phyloP scores from a whole-genome alignment of 257 asterid species.

The Gentiana straminea region DNA sequence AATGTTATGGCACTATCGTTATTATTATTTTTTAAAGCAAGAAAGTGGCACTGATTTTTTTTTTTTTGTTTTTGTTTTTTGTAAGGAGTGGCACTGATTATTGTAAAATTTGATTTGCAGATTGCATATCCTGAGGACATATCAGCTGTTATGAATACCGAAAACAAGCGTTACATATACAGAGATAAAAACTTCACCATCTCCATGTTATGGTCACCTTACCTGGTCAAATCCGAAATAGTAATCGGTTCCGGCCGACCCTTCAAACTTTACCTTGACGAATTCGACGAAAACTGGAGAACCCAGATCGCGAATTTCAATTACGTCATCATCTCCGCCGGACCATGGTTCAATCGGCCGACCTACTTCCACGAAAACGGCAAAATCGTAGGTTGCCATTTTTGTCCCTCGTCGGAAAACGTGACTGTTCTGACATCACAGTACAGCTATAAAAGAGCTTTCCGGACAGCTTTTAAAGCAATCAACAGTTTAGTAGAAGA shows the following conservation, averaged over 20 bases:
- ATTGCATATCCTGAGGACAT: constrained; percentile 41
- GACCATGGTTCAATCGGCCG: constrained; percentile 92
- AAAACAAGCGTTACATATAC: constrained; percentile 52
- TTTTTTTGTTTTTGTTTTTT: too few species aligned
- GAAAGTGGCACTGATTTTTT: too few species aligned
- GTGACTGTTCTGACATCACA: constrained; percentile 27
- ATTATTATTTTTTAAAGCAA: too few species aligned
- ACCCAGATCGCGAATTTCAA: constrained; percentile 31
- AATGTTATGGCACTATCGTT: too few species aligned
- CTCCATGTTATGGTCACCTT: constrained; percentile 84
- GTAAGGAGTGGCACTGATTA: too few species aligned
- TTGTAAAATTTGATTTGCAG: constrained; percentile 16
- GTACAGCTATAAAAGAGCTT: constrained; percentile 72
- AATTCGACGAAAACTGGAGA: constrained; percentile 53
- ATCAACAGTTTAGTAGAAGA: constrained; percentile 17
- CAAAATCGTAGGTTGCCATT: constrained; percentile 54
- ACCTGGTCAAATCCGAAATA: constrained; percentile 35
- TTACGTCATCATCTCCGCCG: constrained; percentile 69
- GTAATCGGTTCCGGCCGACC: constrained; percentile 46
- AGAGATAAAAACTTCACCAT: constrained; percentile 55
- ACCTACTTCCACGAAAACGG: constrained; percentile 41
- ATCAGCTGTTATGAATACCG: constrained; percentile 37
- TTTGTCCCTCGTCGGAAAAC: constrained; percentile 37
- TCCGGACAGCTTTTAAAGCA: constrained; percentile 63
- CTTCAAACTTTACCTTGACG: constrained; percentile 60